A percentile compares a stretch with the other conserved stretches of the same genome.
These are phyloP conservation scores for Beauveria australis DNA, from an alignment of 2,329 filamentous ascomycete species.

Conservation along the genomic window DNA sequence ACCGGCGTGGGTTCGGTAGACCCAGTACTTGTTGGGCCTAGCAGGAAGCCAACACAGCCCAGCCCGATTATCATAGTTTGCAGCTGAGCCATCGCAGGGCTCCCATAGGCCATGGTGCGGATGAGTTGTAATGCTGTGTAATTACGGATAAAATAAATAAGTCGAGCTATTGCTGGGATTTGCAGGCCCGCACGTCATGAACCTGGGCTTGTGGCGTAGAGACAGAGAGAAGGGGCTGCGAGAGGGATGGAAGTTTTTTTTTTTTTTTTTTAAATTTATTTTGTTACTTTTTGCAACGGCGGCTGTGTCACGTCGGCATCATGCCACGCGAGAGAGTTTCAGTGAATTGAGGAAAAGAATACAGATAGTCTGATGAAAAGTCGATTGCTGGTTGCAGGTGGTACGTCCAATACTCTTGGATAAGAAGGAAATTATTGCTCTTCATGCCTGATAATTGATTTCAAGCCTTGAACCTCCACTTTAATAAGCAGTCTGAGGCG, in stretches of 20 bases:
- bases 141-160: too few species aligned
- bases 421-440: background rate
- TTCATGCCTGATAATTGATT: background rate
- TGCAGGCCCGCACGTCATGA: background rate
- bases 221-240: background rate
- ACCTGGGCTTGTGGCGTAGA: background rate
- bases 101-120: too few species aligned
- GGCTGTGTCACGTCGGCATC: constrained; percentile 1
- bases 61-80: too few species aligned
- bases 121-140: too few species aligned
- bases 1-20: too few species aligned
- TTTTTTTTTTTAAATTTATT: too few species aligned
- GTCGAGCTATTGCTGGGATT: background rate
- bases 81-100: too few species aligned
- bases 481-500: background rate
- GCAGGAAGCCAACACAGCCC: too few species aligned
- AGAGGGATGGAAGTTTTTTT: too few species aligned
- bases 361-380: too few species aligned
- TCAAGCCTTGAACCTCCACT: background rate
- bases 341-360: background rate
- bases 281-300: background rate
- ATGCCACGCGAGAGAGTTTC: constrained; percentile 5
- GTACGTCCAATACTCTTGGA: too few species aligned
- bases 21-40: too few species aligned
- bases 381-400: background rate